A percentile compares a stretch with the other conserved stretches of the same genome.
These are phyloP conservation scores for Botrytis galanthina DNA, from an alignment of 2,329 filamentous ascomycete genomes.

Conservation along the genomic window DNA sequence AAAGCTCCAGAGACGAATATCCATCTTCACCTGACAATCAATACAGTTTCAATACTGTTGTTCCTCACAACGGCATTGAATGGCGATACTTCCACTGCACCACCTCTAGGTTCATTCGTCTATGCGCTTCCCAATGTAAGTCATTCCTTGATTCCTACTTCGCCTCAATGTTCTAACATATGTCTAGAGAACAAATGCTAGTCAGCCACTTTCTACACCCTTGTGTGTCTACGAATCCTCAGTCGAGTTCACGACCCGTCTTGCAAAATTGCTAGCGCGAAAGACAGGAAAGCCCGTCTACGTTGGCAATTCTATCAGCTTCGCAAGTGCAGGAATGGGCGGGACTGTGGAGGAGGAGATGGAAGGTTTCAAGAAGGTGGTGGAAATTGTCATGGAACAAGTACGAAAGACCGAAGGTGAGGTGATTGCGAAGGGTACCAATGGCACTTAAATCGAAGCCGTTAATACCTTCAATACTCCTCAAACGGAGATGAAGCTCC, in stretches of 20 bases:
- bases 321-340: slow-evolving; percentile 70
- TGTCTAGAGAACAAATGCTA: slow-evolving; percentile 42
- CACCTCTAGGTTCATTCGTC: slow-evolving; percentile 81
- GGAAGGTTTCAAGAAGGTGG: slow-evolving; percentile 75
- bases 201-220: slow-evolving; percentile 70
- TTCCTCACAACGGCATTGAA: slow-evolving; percentile 58
- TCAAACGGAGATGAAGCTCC: background rate
- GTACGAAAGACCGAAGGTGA: slow-evolving; percentile 42
- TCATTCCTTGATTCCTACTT: slow-evolving; percentile 18
- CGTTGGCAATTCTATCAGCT: slow-evolving; percentile 82
- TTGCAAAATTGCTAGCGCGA: slow-evolving; percentile 80
- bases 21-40: slow-evolving; percentile 58
- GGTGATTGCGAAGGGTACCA: slow-evolving; percentile 21
- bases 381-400: slow-evolving; percentile 63
- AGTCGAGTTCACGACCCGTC: slow-evolving; percentile 79
- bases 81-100: slow-evolving; percentile 50
- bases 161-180: slow-evolving; percentile 23
- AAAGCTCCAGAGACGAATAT: slow-evolving; percentile 59
- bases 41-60: slow-evolving; percentile 57
- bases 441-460: slow-evolving; percentile 8
- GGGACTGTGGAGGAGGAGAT: slow-evolving; percentile 91
- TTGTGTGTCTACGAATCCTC: slow-evolving; percentile 74
- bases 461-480: background rate
- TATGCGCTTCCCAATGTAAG: slow-evolving; percentile 88
- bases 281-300: slow-evolving; percentile 76